These are phyloP conservation scores for Psilocybe cubensis DNA, from an alignment of 768 basidiomycete species.

Conservation along the genomic window DNA sequence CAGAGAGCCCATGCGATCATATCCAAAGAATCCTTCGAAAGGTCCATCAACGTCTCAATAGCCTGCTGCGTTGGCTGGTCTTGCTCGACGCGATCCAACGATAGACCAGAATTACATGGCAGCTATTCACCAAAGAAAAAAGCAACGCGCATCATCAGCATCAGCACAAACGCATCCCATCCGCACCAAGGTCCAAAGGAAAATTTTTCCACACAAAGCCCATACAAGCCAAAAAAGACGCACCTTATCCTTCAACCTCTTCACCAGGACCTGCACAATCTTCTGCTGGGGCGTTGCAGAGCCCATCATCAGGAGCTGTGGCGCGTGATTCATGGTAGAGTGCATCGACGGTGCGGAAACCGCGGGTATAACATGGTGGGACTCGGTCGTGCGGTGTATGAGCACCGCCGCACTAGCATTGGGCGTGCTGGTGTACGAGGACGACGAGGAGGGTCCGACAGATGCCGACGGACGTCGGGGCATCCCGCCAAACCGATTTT, in stretches of 20 bases:
- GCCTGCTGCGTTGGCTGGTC: conserved; percentile 78
- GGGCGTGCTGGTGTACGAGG: conserved; percentile 27
- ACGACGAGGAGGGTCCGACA: conserved; percentile 40
- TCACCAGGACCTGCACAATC: conserved; percentile 79
- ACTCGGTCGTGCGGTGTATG: conserved; percentile 67
- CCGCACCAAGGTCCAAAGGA: too few relatives aligned
- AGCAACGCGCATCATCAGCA: background rate
- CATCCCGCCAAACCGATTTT: conserved; percentile 30
- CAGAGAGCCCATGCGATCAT: conserved; percentile 80
- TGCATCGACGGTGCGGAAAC: conserved; percentile 11
- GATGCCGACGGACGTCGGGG: conserved; percentile 68
- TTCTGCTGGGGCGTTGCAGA: conserved; percentile 75
- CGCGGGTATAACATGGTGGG: conserved; percentile 45
- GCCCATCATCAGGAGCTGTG: conserved; percentile 34
- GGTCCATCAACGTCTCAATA: conserved; percentile 78
- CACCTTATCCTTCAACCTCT: conserved; percentile 82
- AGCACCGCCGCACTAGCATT: conserved; percentile 44
- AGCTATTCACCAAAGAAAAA: conserved; percentile 61
- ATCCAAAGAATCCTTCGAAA: conserved; percentile 77
- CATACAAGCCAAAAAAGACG: conserved; percentile 18
- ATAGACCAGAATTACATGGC: conserved; percentile 81
- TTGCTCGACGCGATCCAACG: conserved; percentile 72
- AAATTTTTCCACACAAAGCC: too few relatives aligned
- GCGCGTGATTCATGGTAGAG: conserved; percentile 9
- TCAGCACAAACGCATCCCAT: background rate